These are phyloP conservation scores for Chrysosporium keratinophilum DNA, from an alignment of 2,329 filamentous ascomycete genomes.

Conservation along the genomic window DNA sequence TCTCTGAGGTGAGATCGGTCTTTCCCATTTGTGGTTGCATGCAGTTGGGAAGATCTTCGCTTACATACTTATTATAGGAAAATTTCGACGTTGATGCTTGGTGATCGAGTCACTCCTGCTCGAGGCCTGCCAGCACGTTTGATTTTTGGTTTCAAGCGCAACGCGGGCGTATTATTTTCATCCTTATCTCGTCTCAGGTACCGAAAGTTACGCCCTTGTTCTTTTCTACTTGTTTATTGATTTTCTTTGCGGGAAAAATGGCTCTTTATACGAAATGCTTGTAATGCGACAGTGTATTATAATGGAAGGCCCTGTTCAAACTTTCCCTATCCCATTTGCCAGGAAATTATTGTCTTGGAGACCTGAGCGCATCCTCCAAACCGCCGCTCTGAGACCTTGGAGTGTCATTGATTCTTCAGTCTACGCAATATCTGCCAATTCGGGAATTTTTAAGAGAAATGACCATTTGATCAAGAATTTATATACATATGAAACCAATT, in stretches of 20 bases:
- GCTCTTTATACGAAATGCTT: neutral
- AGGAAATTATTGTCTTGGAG: too few species aligned
- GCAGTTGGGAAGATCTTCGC: constrained; percentile 25
- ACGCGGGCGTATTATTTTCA: neutral
- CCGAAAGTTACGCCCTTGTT: neutral
- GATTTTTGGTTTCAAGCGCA: neutral
- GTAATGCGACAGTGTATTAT: constrained; percentile 9
- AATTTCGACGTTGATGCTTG: constrained; percentile 89
- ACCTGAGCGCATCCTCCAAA: too few species aligned
- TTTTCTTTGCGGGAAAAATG: neutral
- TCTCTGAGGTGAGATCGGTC: constrained; percentile 61
- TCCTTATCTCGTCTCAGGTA: neutral
- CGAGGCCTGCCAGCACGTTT: neutral
- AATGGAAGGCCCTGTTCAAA: neutral
- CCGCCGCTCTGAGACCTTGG: too few species aligned
- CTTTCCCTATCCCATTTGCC: neutral
- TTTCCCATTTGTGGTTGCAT: neutral
- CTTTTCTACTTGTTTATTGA: neutral
- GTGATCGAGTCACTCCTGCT: constrained; percentile 40
- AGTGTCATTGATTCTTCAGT: too few species aligned
- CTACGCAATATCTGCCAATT: too few species aligned
- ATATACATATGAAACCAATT: too few species aligned
- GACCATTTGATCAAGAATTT: too few species aligned
- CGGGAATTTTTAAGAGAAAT: too few species aligned
- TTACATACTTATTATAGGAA: constrained; percentile 47